A percentile compares a stretch with the other conserved stretches of the same genome.
These are phyloP conservation scores for Penicillium sp. DNA, from an alignment of 2,329 filamentous ascomycete species.

Conservation along the genomic window DNA sequence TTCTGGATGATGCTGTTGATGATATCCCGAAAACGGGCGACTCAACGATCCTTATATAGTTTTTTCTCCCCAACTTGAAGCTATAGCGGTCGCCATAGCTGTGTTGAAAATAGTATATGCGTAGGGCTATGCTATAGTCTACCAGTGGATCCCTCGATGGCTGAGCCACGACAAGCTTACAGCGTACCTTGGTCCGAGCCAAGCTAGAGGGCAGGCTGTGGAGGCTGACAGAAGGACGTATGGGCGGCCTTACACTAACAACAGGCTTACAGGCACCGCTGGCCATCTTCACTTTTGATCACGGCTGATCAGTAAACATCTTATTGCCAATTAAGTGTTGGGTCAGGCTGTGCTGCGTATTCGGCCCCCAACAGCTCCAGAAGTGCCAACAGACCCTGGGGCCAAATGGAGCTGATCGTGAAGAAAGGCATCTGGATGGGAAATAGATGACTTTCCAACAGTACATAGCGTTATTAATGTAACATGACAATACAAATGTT, in stretches of 20 bases:
- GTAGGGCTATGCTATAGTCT: not conserved
- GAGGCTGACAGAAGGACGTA: not conserved
- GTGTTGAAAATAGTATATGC: not conserved
- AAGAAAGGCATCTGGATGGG: too few species aligned
- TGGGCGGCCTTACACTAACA: not conserved
- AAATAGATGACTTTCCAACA: not conserved
- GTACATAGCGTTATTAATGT: not conserved
- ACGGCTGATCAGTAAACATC: not conserved
- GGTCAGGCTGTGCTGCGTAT: not conserved
- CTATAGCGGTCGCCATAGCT: not conserved
- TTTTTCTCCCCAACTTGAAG: not conserved
- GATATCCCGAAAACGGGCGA: not conserved
- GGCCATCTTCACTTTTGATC: not conserved
- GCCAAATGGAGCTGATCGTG: too few species aligned
- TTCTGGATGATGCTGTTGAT: not conserved
- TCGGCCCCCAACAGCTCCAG: not conserved
- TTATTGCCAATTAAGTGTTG: not conserved
- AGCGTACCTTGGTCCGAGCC: not conserved
- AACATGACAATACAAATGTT: not conserved
- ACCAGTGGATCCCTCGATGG: not conserved
- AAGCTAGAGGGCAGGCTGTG: not conserved
- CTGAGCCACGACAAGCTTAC: not conserved
- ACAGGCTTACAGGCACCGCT: not conserved
- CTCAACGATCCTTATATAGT: not conserved
- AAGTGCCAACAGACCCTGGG: not conserved